Base-by-base conservation (phyloP, 2,329 filamentous ascomycete species). In the Colletotrichum sp. region DNA sequence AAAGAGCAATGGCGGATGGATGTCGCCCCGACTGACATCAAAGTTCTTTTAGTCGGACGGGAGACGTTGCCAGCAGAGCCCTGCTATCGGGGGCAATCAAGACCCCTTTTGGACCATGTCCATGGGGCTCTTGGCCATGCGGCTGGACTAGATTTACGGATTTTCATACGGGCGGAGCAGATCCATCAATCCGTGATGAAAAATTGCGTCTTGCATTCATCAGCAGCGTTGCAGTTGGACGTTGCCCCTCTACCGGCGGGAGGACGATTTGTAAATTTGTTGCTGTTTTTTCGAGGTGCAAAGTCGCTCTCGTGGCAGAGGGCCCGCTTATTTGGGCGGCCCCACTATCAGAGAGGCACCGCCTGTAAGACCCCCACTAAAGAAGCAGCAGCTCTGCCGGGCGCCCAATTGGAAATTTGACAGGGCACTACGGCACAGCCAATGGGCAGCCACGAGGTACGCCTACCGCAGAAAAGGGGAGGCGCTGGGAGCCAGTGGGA, bases 71-170 rank as follows among this genome's bases (percentile, higher is more conserved):
- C n/a, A 28, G 60, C 67, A 65, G 24, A 55, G 44, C 67, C 59
- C 67, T 74, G 72, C 34, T 65, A 60, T 74, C 72, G 67, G 72
- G 44, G 10, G 72, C n/a, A 21, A 60, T 32, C 59, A 66, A 64
- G 36, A 55, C 65, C 55, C 64, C 55, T 73, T 55, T 28, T 39
- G 49, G 24, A 30, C 63, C 63, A n/a, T 32, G 44, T 55, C 44
- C 39, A 21, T 39, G 30, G 66, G 36, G 10, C 12, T 39, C 36
- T 62, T 60, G 59, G 44, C 67, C 62, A 49, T 63, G 71, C 71
- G 26, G 44, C 66, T 64, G 59, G n/a, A 52, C 36, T 65, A 67
- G 71, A 74, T 71, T 71, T 74, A 74, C 71, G 71, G 71, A 74
- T 65, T 15, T 59, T 66, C 71, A 60, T 65, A 74, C 67, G 67